Percentiles rank a stretch among this genome's conserved stretches.
Conservation (phyloP, 2,329 filamentous ascomycete genomes). For the Chaetomiaceae sp. region DNA sequence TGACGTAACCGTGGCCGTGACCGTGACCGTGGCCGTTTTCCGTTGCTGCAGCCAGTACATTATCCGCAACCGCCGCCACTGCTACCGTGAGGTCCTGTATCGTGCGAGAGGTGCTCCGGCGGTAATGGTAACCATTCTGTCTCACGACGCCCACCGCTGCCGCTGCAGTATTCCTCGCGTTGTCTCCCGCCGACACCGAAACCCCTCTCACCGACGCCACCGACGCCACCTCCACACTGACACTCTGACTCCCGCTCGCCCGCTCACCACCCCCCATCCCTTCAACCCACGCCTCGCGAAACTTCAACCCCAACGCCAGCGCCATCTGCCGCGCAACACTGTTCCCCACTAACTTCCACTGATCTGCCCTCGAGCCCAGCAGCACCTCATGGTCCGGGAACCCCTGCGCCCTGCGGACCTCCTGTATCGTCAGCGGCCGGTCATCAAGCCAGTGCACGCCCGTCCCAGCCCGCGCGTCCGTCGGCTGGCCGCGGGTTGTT, state of each 20-base stretch:
- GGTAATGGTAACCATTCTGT: background rate
- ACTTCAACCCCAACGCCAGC: conserved; percentile 58
- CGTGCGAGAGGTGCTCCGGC: background rate
- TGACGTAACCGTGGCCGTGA: too few relatives aligned
- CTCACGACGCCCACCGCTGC: background rate
- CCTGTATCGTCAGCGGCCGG: conserved; percentile 59
- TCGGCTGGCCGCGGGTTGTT: conserved; percentile 47
- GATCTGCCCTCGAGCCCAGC: conserved; percentile 50
- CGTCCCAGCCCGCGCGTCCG: conserved; percentile 53
- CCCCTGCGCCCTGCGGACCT: conserved; percentile 65
- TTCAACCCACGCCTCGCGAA: conserved; percentile 55
- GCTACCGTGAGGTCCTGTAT: background rate
- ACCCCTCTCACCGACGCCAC: background rate
- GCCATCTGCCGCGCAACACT: conserved; percentile 68
- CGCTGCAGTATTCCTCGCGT: too few relatives aligned
- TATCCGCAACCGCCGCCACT: too few relatives aligned
- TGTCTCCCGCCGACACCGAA: too few relatives aligned
- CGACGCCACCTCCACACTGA: background rate
- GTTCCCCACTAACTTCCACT: conserved; percentile 69
- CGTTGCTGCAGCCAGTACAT: background rate
- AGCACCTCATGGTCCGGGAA: conserved; percentile 67
- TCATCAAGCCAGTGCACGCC: conserved; percentile 63
- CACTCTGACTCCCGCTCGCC: background rate
- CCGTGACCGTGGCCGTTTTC: background rate
- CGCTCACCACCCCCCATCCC: conserved; percentile 31